A percentile compares a stretch with the other conserved stretches of the same genome.
Evolutionary conservation across 139 green algal genomes (phyloP).

Genomic region (Picochlorum sp.): DNA sequence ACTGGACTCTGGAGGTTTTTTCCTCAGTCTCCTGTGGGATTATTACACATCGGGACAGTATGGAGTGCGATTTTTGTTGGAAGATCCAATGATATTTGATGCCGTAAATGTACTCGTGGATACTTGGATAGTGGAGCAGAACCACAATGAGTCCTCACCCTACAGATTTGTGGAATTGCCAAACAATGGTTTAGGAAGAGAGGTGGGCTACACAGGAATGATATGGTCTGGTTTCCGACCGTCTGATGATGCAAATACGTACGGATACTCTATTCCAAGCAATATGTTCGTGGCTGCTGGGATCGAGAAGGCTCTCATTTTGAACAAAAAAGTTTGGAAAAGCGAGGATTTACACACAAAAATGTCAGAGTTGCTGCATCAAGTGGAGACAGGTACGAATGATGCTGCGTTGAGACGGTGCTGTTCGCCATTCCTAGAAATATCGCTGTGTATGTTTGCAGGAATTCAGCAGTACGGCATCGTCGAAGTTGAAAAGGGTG

Average conservation of each 20-base stretch:
- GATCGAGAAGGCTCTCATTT: slow-evolving; percentile 33
- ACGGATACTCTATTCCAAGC: slow-evolving; percentile 41
- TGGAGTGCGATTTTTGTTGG: slow-evolving; percentile 18
- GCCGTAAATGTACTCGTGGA: slow-evolving; percentile 34
- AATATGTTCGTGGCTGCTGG: slow-evolving; percentile 41
- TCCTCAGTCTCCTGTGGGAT: slow-evolving; percentile 52
- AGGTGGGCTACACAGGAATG: slow-evolving; percentile 45
- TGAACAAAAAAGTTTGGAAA: slow-evolving; percentile 43
- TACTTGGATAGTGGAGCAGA: slow-evolving; percentile 38
- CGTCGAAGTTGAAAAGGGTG: slow-evolving; percentile 10
- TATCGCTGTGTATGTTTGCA: too few species aligned
- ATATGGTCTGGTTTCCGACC: slow-evolving; percentile 53
- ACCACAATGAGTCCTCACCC: slow-evolving; percentile 33
- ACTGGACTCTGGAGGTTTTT: slow-evolving; percentile 55
- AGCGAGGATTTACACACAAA: slow-evolving; percentile 16
- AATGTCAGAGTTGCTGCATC: slow-evolving; percentile 11
- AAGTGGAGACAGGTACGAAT: slow-evolving; percentile 26
- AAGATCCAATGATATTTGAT: slow-evolving; percentile 36
- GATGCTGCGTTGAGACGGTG: too few species aligned
- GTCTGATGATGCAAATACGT: slow-evolving; percentile 45
- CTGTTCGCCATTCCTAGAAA: too few species aligned
- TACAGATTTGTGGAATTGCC: slow-evolving; percentile 51
- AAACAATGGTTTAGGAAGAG: slow-evolving; percentile 27
- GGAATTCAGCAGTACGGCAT: slow-evolving; percentile 33
- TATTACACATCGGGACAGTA: slow-evolving; percentile 25